Evolutionary conservation across 225 moss, liverwort and hornwort genomes (phyloP), one percentile per base, ranked within the genome.

Genomic region (Polytrichum commune): DNA sequence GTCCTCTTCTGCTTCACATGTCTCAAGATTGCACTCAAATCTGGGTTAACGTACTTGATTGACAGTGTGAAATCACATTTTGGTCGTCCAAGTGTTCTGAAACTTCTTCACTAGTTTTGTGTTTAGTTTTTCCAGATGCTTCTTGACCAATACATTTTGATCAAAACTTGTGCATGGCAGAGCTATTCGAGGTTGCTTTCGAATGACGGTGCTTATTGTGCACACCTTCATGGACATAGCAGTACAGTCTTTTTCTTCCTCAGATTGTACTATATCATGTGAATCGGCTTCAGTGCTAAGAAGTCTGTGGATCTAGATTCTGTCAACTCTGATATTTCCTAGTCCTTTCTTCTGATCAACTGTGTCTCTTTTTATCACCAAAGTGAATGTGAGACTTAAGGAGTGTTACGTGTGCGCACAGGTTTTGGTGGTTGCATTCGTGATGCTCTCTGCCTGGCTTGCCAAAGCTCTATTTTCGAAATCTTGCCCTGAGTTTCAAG

Each of bases 371-470:
- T 38, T 38, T 10, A 38, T 38, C 9, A 38, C 38, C 46, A 46
- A 16, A 46, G 13, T 13, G 10, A 46, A 3, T 46, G 13, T 9
- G 38, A 38, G 46, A 46, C 65, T 82, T 55, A 79, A 62, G 46
- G 55, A 70, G 26, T 60, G 69, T 70, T 81, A 54, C 60, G 69
- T 66, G 61, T 75, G 60, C 35, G 60, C 35, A 67, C 84, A 92
- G 92, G 90, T 83, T 55, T 73, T 92, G 65, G 75, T 92, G 69
- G 84, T 83, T 30, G 69, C 67, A 27, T 93, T 81, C 71, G 83
- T 90, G 61, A 76, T 93, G 83, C 76, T 87, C 54, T 89, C 90
- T 64, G 92, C 92, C 73, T 93, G 90, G 88, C 79, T 90, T 64
- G 90, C 86, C 28, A 88, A 86, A 19, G 65, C 77, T n/a, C 78